Evolutionary conservation across 2,329 filamentous ascomycete species (phyloP), one percentile per base, ranked within the genome.

Genomic region (Colletotrichum sp.): DNA sequence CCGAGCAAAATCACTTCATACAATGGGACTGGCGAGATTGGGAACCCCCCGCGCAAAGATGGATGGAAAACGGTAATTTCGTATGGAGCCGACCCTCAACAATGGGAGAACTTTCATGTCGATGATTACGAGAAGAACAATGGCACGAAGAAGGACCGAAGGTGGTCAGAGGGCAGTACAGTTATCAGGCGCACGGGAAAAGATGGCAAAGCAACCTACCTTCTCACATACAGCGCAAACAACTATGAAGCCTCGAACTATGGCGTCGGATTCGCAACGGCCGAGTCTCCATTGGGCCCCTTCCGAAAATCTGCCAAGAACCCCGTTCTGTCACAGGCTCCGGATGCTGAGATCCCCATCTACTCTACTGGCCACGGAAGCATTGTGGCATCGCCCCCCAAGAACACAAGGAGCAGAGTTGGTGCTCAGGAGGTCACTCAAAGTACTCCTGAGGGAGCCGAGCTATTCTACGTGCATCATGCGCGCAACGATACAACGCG

Each of bases 201-300:
- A 8, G 39, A 79, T 7, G 80, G 79, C 13, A 79, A 81, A 18
- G 77, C 82, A 6, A 77, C 82, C 9, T 85, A 85, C 55, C 66
- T 83, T 52, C 73, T 83, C 39, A 78, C 78, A 39, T 83, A 83
- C 78, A 83, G 82, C 77, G 77, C 82, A 76, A 84, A 84, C 78
- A 84, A 84, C 77, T 84, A 78, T 30, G 83, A 84, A 70, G 82
- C 83, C 5, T 83, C 83, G n/a, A 84, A 84, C 68, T 85, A 85
- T 24, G 83, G 83, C 15, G 82, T 84, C 18, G 83, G 83, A 7
- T 85, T 83, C 36, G 82, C 83, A 1, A 83, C 81, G 1, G 79
- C 83, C 6, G 72, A 80, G 16, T 83, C 83, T 4, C 83, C 83
- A 0, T 71, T 83, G 16, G 83, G 83, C 0, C 83, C 83, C 1